Conservation (phyloP, 1,284 basidiomycete genomes). For the Papiliotrema terrestris region DNA sequence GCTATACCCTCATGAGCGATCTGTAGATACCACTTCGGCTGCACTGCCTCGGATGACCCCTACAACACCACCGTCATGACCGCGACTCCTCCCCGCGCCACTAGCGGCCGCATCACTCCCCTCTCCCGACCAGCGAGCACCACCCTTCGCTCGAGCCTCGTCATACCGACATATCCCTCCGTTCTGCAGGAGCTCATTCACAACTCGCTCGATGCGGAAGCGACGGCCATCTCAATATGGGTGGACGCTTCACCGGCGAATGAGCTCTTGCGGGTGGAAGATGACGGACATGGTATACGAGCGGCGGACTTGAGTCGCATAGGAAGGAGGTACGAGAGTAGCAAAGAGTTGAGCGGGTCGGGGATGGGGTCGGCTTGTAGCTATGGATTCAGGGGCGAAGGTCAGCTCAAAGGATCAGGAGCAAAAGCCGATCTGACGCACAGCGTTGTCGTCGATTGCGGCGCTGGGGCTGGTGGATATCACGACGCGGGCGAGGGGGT, state of each 20-base stretch:
- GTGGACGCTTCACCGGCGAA: conserved; percentile 55
- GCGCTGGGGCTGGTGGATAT: conserved; percentile 61
- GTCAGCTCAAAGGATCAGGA: conserved; percentile 49
- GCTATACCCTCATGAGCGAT: too few species aligned
- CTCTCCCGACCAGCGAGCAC: conserved; percentile 31
- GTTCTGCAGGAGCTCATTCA: conserved; percentile 78
- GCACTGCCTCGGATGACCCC: too few species aligned
- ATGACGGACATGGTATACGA: conserved; percentile 73
- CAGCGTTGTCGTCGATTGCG: conserved; percentile 77
- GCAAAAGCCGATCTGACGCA: not conserved
- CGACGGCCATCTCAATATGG: conserved; percentile 41
- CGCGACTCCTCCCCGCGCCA: too few species aligned
- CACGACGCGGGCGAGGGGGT: conserved; percentile 61
- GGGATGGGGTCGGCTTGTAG: conserved; percentile 46
- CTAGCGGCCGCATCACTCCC: conserved; percentile 12
- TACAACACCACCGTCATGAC: too few species aligned
- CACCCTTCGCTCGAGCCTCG: conserved; percentile 69
- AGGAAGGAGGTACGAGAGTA: conserved; percentile 57
- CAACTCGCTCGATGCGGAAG: conserved; percentile 61
- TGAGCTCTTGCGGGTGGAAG: conserved; percentile 66
- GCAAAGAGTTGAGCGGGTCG: conserved; percentile 15
- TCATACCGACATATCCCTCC: conserved; percentile 73
- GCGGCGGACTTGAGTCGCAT: conserved; percentile 59
- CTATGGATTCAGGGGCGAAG: conserved; percentile 88
- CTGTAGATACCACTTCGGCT: too few species aligned